phyloP scores from a whole-genome alignment of 306 rosid species.

The Carpinus viminea region DNA sequence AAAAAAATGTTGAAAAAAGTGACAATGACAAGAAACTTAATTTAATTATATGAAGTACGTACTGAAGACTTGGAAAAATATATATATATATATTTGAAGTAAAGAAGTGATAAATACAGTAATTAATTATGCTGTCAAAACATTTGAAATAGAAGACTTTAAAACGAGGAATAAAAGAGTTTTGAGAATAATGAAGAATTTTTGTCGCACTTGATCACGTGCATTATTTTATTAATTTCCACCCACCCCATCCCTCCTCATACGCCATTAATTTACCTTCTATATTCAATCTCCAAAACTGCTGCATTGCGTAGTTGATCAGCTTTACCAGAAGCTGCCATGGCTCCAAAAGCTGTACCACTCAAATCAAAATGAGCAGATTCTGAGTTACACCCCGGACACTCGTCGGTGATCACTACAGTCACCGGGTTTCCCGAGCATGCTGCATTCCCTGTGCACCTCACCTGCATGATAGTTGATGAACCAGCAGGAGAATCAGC shows the following conservation, averaged over 20 bases:
- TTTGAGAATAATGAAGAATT: neutral
- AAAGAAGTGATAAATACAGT: neutral
- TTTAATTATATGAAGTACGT: neutral
- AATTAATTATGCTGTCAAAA: neutral
- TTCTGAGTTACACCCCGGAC: slow-evolving; percentile 59
- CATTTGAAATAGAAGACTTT: neutral
- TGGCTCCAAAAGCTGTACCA: slow-evolving; percentile 79
- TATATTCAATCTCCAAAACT: slow-evolving; percentile 49
- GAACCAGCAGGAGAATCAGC: too few relatives aligned
- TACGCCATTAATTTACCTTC: slow-evolving; percentile 35
- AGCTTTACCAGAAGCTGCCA: slow-evolving; percentile 63
- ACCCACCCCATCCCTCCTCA: neutral
- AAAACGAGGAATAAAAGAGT: slow-evolving; percentile 9
- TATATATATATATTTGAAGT: neutral
- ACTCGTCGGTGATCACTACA: slow-evolving; percentile 71
- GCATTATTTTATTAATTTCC: neutral
- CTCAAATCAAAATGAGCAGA: slow-evolving; percentile 77
- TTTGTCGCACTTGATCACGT: neutral
- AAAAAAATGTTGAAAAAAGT: slow-evolving; percentile 1
- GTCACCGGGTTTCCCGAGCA: slow-evolving; percentile 64
- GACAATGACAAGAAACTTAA: neutral
- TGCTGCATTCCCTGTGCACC: slow-evolving; percentile 47
- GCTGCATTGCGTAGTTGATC: slow-evolving; percentile 56
- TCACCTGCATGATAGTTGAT: slow-evolving; percentile 43
- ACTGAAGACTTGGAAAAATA: neutral